Conservation (phyloP, 129 eudicot genomes). For the carrot (Daucus carota) region DNA sequence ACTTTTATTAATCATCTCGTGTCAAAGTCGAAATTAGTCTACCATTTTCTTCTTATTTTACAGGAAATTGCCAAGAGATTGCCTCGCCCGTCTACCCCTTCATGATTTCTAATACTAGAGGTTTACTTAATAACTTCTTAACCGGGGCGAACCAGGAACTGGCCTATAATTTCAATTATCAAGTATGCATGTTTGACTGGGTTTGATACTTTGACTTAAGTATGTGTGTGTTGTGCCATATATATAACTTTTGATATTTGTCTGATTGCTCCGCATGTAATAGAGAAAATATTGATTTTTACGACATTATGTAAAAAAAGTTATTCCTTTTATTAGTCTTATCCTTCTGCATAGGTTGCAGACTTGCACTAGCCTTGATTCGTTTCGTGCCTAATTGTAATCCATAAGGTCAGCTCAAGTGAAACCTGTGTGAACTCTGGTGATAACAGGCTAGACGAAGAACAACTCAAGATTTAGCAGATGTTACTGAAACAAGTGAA, state of each 20-base stretch:
- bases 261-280: not conserved
- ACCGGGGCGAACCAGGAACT: not conserved
- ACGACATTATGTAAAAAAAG: not conserved
- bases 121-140: not conserved
- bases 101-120: slow-evolving; percentile 19
- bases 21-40: not conserved
- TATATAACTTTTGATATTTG: not conserved
- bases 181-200: slow-evolving; percentile 3
- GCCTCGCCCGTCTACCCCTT: slow-evolving; percentile 51
- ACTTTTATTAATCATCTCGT: too few species aligned
- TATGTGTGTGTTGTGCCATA: not conserved
- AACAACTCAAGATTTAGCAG: too few species aligned
- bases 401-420: not conserved
- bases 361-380: not conserved
- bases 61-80: slow-evolving; percentile 92
- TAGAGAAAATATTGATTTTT: not conserved
- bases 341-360: not conserved
- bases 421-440: not conserved
- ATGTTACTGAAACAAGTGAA: too few species aligned
- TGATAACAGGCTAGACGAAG: too few species aligned
- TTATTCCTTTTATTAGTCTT: not conserved
- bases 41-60: not conserved
- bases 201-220: not conserved
- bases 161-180: not conserved
- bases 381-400: not conserved